Percentiles rank a stretch among this genome's conserved stretches.
Conservation (phyloP, 1,284 basidiomycete species). For the Somion occarium region DNA sequence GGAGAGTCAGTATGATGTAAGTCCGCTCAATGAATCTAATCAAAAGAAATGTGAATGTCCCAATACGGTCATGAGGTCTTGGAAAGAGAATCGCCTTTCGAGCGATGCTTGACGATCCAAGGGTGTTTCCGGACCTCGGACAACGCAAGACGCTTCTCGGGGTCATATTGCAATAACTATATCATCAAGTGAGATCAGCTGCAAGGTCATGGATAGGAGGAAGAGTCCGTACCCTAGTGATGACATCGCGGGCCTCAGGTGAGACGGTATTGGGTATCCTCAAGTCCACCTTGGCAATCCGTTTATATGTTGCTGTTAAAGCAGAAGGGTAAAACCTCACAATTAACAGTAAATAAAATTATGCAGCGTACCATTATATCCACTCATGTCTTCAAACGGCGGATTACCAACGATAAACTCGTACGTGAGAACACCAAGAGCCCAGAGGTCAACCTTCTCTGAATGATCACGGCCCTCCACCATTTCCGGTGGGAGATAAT, state of each 20-base stretch:
- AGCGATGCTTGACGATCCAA: conserved; percentile 84
- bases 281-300: conserved; percentile 82
- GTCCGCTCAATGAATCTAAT: too few species aligned
- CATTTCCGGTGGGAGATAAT: conserved; percentile 99
- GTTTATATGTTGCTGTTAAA: conserved; percentile 78
- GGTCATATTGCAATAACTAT: conserved; percentile 86
- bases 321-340: too few species aligned
- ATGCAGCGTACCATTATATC: conserved; percentile 58
- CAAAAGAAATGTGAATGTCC: too few species aligned
- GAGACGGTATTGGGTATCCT: conserved; percentile 68
- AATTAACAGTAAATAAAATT: too few species aligned
- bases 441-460: conserved; percentile 95
- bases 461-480: conserved; percentile 86
- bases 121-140: conserved; percentile 82
- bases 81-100: too few species aligned
- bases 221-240: conserved; percentile 41
- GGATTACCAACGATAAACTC: conserved; percentile 93
- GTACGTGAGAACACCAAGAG: conserved; percentile 92
- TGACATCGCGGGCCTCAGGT: conserved; percentile 64
- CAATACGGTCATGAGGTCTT: too few species aligned
- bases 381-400: conserved; percentile 88
- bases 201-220: too few species aligned
- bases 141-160: conserved; percentile 79
- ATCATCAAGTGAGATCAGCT: too few species aligned
- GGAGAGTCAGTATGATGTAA: too few species aligned